Conservation (phyloP, 106 monocot species). For the Posidonia australis region DNA sequence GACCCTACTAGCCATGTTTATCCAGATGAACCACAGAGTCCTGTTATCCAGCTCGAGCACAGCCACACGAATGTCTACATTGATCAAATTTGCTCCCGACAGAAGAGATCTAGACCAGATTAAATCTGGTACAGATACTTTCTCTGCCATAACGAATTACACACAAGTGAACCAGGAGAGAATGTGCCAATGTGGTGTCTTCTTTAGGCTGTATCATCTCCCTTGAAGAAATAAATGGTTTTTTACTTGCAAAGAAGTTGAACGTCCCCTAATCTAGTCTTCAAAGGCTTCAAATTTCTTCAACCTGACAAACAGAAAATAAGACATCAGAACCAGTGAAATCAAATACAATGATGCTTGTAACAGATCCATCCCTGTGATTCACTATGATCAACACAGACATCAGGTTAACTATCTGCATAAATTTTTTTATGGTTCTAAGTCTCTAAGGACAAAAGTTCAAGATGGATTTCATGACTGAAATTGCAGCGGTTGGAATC, state of each 20-base stretch:
- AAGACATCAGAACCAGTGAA: neutral
- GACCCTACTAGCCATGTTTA: too few species aligned
- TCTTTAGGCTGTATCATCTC: neutral
- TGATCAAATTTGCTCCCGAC: neutral
- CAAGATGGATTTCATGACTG: too few species aligned
- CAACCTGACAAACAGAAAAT: neutral
- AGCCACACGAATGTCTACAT: too few species aligned
- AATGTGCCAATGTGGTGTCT: too few species aligned
- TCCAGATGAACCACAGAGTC: too few species aligned
- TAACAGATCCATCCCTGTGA: neutral
- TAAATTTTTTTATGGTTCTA: too few species aligned
- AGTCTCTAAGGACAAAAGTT: too few species aligned
- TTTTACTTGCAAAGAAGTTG: neutral
- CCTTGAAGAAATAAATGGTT: neutral
- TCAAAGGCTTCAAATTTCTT: neutral
- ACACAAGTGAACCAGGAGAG: neutral
- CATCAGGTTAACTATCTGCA: neutral
- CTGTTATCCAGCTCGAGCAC: too few species aligned
- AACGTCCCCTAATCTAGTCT: neutral
- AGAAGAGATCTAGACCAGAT: too few species aligned
- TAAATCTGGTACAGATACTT: neutral
- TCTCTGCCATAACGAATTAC: neutral
- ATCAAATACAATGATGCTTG: neutral
- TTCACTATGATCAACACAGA: neutral
- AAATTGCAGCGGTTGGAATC: too few species aligned